phyloP scores from a whole-genome alignment of 768 basidiomycete genomes.

The Boletales sp. region DNA sequence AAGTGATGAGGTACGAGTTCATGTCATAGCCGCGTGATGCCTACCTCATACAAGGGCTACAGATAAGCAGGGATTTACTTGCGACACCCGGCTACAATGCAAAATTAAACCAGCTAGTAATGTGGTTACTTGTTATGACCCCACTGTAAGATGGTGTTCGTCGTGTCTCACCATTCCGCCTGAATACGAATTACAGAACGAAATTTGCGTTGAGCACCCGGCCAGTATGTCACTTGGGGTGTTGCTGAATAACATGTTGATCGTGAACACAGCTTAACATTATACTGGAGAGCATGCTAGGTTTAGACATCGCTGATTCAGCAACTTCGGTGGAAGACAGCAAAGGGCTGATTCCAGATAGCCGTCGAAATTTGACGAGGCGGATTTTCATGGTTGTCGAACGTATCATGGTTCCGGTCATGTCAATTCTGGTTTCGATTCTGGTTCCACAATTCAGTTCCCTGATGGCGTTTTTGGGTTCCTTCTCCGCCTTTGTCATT shows the following conservation, averaged over 20 bases:
- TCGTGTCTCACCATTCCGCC: not conserved
- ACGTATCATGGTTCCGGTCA: slow-evolving; percentile 52
- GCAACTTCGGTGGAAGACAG: slow-evolving; percentile 24
- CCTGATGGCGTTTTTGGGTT: slow-evolving; percentile 87
- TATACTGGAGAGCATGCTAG: slow-evolving; percentile 76
- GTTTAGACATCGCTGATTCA: slow-evolving; percentile 45
- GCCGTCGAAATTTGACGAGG: slow-evolving; percentile 25
- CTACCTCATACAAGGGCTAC: slow-evolving; percentile 1
- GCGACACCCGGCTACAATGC: slow-evolving; percentile 69
- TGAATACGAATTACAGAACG: slow-evolving; percentile 44
- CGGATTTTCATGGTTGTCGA: slow-evolving; percentile 46
- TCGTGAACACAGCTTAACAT: slow-evolving; percentile 58
- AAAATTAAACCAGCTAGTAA: slow-evolving; percentile 63
- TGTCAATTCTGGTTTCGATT: slow-evolving; percentile 69
- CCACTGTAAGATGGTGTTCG: slow-evolving; percentile 51
- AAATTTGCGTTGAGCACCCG: slow-evolving; percentile 86
- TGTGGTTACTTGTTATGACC: slow-evolving; percentile 84
- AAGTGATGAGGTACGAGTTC: slow-evolving; percentile 67
- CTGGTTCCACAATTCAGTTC: slow-evolving; percentile 75
- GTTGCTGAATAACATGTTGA: not conserved
- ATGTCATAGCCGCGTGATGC: not conserved
- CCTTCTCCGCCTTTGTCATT: slow-evolving; percentile 77
- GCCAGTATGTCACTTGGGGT: slow-evolving; percentile 44
- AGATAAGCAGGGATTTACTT: slow-evolving; percentile 85
- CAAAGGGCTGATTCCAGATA: slow-evolving; percentile 13